Conservation (phyloP, 1,284 basidiomycete genomes). For the Vanrija pseudolonga region DNA sequence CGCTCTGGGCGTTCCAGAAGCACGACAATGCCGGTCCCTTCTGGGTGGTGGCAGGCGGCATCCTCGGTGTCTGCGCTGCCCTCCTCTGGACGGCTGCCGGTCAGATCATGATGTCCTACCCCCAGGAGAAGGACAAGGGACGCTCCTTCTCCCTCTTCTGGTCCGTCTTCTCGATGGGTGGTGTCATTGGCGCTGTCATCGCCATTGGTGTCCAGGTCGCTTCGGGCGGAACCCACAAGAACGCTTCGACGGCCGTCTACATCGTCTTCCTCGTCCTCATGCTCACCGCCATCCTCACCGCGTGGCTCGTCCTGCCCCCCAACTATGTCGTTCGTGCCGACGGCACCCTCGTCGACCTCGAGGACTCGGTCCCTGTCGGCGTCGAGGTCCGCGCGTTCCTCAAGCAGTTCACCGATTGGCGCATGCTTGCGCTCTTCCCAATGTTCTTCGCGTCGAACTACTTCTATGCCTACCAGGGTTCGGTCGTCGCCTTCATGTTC, state of each 20-base stretch:
- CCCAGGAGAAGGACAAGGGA: constrained; percentile 51
- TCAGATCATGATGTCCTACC: constrained; percentile 51
- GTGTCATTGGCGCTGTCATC: constrained; percentile 51
- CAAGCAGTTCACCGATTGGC: constrained; percentile 31
- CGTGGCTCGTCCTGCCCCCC: constrained; percentile 37
- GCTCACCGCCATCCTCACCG: constrained; percentile 27
- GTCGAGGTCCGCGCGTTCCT: constrained; percentile 28
- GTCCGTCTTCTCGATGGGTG: constrained; percentile 51
- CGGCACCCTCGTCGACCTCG: constrained; percentile 32
- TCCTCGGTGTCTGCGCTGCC: constrained; percentile 43
- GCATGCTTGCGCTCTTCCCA: constrained; percentile 35
- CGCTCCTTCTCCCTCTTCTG: constrained; percentile 51
- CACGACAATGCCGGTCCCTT: constrained; percentile 22
- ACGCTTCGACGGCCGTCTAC: constrained; percentile 37
- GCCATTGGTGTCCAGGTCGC: constrained; percentile 45
- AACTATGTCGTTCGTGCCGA: constrained; percentile 33
- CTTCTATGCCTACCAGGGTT: constrained; percentile 38
- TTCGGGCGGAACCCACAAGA: constrained; percentile 17
- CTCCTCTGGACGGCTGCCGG: constrained; percentile 47
- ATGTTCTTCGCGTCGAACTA: constrained; percentile 41
- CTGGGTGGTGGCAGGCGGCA: constrained; percentile 49
- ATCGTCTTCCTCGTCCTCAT: constrained; percentile 46
- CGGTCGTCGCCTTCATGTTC: constrained; percentile 33
- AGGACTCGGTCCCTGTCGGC: constrained; percentile 15
- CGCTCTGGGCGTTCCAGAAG: constrained; percentile 15